Evolutionary conservation across 73 alveolate species (phyloP).

Genomic region (Stentor coeruleus): DNA sequence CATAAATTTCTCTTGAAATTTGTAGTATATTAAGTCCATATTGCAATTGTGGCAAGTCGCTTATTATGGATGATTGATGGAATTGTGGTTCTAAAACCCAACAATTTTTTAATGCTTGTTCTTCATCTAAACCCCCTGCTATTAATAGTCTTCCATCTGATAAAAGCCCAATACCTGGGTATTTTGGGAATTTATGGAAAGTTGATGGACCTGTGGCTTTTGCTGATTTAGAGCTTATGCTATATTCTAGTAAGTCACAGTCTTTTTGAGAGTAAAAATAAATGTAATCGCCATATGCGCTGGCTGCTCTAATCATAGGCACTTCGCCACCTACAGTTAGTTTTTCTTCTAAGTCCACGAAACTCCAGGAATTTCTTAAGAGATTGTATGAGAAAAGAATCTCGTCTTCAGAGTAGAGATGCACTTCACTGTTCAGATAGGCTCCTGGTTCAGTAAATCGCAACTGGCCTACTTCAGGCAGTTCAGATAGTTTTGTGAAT

Average conservation of each 20-base stretch:
- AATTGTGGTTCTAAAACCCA: slow-evolving; percentile 14
- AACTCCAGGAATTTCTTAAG: not conserved
- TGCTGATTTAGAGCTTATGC: not conserved
- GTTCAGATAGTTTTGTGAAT: not conserved
- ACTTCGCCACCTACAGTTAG: not conserved
- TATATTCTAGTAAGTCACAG: not conserved
- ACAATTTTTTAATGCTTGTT: not conserved
- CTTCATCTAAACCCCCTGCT: slow-evolving; percentile 15
- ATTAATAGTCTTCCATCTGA: slow-evolving; percentile 9
- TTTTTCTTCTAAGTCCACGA: slow-evolving; percentile 15
- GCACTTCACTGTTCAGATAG: not conserved
- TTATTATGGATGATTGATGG: not conserved
- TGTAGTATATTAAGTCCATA: not conserved
- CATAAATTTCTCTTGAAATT: not conserved
- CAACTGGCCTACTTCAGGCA: slow-evolving; percentile 2
- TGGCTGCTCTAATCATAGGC: not conserved
- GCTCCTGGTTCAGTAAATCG: not conserved
- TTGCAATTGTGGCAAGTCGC: not conserved
- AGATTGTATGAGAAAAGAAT: not conserved
- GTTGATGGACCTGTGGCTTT: not conserved
- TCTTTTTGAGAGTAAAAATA: slow-evolving; percentile 9
- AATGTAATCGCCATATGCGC: not conserved
- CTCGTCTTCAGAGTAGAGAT: slow-evolving; percentile 9
- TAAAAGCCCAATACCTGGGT: slow-evolving; percentile 13
- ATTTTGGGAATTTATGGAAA: slow-evolving; percentile 8